Base-by-base conservation (phyloP, 2,329 filamentous ascomycete genomes). In the Pseudocercospora crystallina region DNA sequence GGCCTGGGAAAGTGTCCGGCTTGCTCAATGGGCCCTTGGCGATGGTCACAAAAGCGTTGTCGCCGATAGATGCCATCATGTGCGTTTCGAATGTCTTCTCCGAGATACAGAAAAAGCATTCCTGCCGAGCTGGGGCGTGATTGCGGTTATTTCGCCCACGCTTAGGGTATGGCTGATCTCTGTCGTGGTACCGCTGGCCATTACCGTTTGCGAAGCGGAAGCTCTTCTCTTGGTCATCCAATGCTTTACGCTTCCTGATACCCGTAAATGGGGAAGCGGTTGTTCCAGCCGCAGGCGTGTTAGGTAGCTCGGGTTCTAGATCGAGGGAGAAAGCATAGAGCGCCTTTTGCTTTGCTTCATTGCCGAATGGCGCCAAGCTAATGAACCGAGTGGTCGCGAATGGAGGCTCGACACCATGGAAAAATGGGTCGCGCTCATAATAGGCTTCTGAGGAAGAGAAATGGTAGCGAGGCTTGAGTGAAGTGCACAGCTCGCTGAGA, bases 31-130 rank as follows among this genome's bases (percentile, higher is more conserved):
- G 91, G 0, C 94, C 94, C 69, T 96, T 96, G 52, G 94, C 90
- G 17, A 87, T 94, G 26, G 94, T 95, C 47, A 97, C 73, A 69
- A 97, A 97, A 47, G 84, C 80, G 53, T 95, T 87, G 13, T 90
- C 85, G 46, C 89, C 94, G 57, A 99, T 92, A 20, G 87, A 90
- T 58, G 87, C 87, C 63, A 96, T 86, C 71, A 99, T 87, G 71
- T 99, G 92, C 1, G 86, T 86, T 45, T 88, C 87, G 38, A 94
- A 76, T 54, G 86, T 87, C 5, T 87, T 83, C 69, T 95, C 96
- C 5, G 89, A 91, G 9, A 99, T 79, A 67, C 94, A 99, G 75
- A 99, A 97, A 76, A 94, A 99, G 73, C 94, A 99, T 63, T 86
- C 81, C 45, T 86, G 85, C 20, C 20, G 20, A 26, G 20, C 20